Evolutionary conservation across 129 eudicot species (phyloP), one percentile per base, ranked within the genome.

Genomic region (Sambucus nigra): DNA sequence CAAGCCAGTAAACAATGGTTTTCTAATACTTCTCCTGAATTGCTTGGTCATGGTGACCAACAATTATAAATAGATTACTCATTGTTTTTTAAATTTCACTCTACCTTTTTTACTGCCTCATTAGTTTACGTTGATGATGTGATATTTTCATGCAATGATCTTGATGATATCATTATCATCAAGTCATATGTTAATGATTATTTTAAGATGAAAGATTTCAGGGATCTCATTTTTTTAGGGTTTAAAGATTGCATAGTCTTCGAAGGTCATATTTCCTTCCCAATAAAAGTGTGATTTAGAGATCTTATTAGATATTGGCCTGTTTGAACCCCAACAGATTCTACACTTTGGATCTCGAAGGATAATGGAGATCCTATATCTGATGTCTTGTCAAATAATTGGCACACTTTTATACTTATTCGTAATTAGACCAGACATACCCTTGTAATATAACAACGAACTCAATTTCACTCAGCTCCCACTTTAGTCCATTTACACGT

Each of bases 201-300:
- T 6, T 58, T 58, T 17, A 22, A 19, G 21, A 58, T 42, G 10
- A 58, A 58, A 25, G 64, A 58, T 24, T 25, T 58, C 15, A 14
- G 13, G 27, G 31, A 21, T 32, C 20, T 54, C 22, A n/a, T n/a
- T n/a, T n/a, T n/a, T n/a, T n/a, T n/a, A n/a, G n/a, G n/a, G n/a
- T n/a, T n/a, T n/a, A n/a, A n/a, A n/a, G n/a, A n/a, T n/a, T n/a
- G n/a, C n/a, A n/a, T n/a, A n/a, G n/a, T n/a, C n/a, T n/a, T n/a
- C n/a, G n/a, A n/a, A n/a, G n/a, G n/a, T n/a, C n/a, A n/a, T n/a
- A n/a, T n/a, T n/a, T n/a, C n/a, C n/a, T n/a, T 28, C 5, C n/a
- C 29, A 20, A 25, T 7, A 14, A 9, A 44, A 44, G 16, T 44
- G n/a, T 44, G 16, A n/a, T 3, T 15, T 44, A 5, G 49, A 44